These are phyloP conservation scores for Populus davidiana DNA, from an alignment of 345 rosid genomes.

Conservation along the genomic window DNA sequence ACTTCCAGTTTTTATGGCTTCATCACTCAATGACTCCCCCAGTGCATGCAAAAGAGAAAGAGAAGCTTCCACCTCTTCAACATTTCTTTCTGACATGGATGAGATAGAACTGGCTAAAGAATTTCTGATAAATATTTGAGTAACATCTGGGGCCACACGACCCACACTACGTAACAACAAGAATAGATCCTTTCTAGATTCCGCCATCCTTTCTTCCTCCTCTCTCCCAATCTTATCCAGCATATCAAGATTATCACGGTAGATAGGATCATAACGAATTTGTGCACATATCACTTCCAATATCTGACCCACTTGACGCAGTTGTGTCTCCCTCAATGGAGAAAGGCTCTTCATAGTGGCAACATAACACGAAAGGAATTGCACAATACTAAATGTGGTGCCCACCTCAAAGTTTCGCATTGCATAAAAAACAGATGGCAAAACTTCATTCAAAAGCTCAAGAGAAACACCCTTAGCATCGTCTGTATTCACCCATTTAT, in stretches of 20 bases:
- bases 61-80: slow-evolving; percentile 95
- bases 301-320: slow-evolving; percentile 62
- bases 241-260: slow-evolving; percentile 62
- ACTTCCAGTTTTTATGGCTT: slow-evolving; percentile 60
- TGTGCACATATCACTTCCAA: slow-evolving; percentile 75
- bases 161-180: slow-evolving; percentile 75
- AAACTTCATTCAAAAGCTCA: slow-evolving; percentile 77
- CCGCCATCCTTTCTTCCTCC: slow-evolving; percentile 87
- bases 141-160: slow-evolving; percentile 80
- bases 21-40: slow-evolving; percentile 85
- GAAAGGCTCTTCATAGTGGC: slow-evolving; percentile 71
- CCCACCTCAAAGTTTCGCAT: slow-evolving; percentile 76
- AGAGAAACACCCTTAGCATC: slow-evolving; percentile 50
- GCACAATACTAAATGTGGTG: slow-evolving; percentile 57
- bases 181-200: slow-evolving; percentile 78
- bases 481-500: slow-evolving; percentile 59
- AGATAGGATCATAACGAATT: slow-evolving; percentile 69
- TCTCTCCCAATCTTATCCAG: slow-evolving; percentile 84
- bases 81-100: slow-evolving; percentile 60
- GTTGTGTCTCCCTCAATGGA: slow-evolving; percentile 68
- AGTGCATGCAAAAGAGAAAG: slow-evolving; percentile 86
- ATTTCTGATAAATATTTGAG: slow-evolving; percentile 70
- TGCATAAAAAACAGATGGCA: slow-evolving; percentile 72
- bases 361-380: slow-evolving; percentile 77
- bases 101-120: slow-evolving; percentile 60